These are phyloP conservation scores for Xerophyta viscosa DNA, from an alignment of 106 monocot species.

Conservation along the genomic window DNA sequence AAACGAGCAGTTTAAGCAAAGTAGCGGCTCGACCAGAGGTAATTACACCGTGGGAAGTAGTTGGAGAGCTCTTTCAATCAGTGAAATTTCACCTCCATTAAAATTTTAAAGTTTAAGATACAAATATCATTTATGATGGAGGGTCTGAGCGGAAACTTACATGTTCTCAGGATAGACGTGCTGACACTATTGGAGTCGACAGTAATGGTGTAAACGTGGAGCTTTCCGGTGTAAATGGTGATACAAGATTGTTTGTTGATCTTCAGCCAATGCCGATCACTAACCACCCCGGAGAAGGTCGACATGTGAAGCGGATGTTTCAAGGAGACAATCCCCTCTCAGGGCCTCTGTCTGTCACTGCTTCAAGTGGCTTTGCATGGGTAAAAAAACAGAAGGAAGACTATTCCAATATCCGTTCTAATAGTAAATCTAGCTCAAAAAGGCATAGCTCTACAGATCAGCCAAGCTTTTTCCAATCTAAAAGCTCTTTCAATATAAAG, in stretches of 20 bases:
- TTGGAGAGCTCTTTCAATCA: background rate
- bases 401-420: constrained; percentile 13
- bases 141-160: too few relatives aligned
- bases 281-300: constrained; percentile 23
- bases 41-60: constrained; percentile 5
- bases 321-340: constrained; percentile 52
- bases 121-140: too few relatives aligned
- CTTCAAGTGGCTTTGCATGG: constrained; percentile 89
- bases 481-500: constrained; percentile 16
- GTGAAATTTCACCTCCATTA: too few relatives aligned
- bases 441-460: constrained; percentile 15
- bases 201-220: constrained; percentile 21
- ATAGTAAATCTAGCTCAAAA: constrained; percentile 37
- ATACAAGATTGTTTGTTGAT: constrained; percentile 40
- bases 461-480: constrained; percentile 5
- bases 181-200: constrained; percentile 17
- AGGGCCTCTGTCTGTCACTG: constrained; percentile 53
- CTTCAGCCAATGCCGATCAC: constrained; percentile 46
- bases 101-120: too few relatives aligned
- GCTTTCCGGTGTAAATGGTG: constrained; percentile 23
- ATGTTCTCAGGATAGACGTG: constrained; percentile 26
- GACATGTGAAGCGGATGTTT: constrained; percentile 16
- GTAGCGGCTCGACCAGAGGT: constrained; percentile 44
- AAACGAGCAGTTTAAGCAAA: constrained; percentile 22
- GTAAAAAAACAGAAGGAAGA: constrained; percentile 54